Evolutionary conservation across 2,329 filamentous ascomycete genomes (phyloP), one percentile per base, ranked within the genome.

Genomic region (Moelleriella libera): DNA sequence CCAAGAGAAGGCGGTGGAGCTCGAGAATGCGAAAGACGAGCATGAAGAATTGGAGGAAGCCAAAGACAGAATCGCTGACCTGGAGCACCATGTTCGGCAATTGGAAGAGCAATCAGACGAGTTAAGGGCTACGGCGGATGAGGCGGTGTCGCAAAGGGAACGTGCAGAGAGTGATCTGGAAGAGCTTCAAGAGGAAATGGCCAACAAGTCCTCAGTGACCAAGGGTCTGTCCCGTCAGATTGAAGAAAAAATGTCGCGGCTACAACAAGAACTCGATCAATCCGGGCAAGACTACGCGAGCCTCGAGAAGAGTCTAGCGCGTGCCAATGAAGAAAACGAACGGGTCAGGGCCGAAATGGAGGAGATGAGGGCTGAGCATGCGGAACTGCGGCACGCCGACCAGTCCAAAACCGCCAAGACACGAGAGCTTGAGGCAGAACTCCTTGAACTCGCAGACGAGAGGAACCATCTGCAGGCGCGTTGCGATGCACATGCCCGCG

Each of bases 131-230:
- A 74, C 73, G 53, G 63, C 75, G 14, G 66, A 78, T 39, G 68
- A 76, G 46, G 76, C 78, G 0, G 50, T 71, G 6, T 59, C 66
- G 1, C 71, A 80, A 48, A 78, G 76, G 53, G 68, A 76, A 28
- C 70, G 73, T 31, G 78, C 78, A 2, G 75, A 80, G 54, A 66
- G 64, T 6, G 73, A 83, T 49, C 65, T 83, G 12, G 72, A 80
- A 54, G 78, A 83, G 56, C 69, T 88, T 29, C 83, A 85, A 51
- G 82, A 86, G 47, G 85, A 88, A 56, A 78, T 88, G 74, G 75
- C 83, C 28, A 82, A 89, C 63, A 88, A 88, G 55, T 89, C 85
- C 0, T 74, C 88, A 39, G 78, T 79, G 47, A 85, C 83, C 10
- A 88, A 85, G 58, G 83, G 82, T 2, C 70, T 87, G 7, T 85